A percentile compares a stretch with the other conserved stretches of the same genome.
Conservation (phyloP, 306 rosid genomes). For the Cicer judaicum region DNA sequence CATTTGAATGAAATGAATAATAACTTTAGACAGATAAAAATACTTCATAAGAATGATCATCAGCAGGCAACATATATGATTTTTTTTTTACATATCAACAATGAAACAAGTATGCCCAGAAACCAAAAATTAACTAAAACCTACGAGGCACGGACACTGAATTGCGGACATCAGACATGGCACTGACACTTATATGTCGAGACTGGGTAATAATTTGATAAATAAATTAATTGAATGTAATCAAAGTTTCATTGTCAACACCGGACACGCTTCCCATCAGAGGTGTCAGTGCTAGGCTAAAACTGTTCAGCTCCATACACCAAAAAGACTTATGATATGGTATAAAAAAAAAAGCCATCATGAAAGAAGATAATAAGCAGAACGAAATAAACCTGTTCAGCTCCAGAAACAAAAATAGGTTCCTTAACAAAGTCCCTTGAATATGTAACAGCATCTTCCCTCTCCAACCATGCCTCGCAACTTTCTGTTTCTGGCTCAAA, state of each 20-base stretch:
- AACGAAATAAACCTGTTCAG: slow-evolving; percentile 61
- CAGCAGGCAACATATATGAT: slow-evolving; percentile 4
- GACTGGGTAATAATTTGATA: too few relatives aligned
- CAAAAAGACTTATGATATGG: background rate
- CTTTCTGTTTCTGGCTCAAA: slow-evolving; percentile 54
- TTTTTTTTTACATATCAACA: too few relatives aligned
- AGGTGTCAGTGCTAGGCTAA: too few relatives aligned
- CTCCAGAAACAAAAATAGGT: slow-evolving; percentile 76
- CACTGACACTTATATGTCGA: too few relatives aligned
- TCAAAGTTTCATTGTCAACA: too few relatives aligned
- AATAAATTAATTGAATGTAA: too few relatives aligned
- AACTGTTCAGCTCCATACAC: background rate
- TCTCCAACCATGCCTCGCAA: slow-evolving; percentile 89
- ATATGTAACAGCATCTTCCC: slow-evolving; percentile 74
- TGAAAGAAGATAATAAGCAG: background rate
- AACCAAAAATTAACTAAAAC: slow-evolving; percentile 2
- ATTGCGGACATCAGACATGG: too few relatives aligned
- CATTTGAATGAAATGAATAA: slow-evolving; percentile 34
- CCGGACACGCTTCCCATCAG: too few relatives aligned
- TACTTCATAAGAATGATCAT: slow-evolving; percentile 29
- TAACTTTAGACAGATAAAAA: slow-evolving; percentile 32
- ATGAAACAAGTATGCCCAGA: too few relatives aligned
- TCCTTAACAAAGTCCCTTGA: slow-evolving; percentile 71
- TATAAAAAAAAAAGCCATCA: background rate
- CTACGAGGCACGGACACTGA: too few relatives aligned